phyloP scores from a whole-genome alignment of 1,139 yeast species.

The Candida neerlandica region DNA sequence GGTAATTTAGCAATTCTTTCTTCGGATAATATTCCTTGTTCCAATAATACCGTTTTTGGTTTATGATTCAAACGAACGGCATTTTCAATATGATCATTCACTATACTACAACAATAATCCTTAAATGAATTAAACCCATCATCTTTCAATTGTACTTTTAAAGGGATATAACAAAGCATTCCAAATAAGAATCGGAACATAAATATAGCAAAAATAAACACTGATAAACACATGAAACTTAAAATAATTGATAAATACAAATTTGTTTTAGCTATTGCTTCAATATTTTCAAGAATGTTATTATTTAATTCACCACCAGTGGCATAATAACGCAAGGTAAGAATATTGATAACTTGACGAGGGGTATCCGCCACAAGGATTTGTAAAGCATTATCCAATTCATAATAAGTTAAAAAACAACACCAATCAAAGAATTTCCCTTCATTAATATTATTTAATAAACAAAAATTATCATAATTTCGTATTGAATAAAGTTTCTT shows the following conservation, averaged over 20 bases:
- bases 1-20: constrained; percentile 16
- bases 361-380: constrained; percentile 80
- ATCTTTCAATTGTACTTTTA: constrained; percentile 48
- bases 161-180: constrained; percentile 55
- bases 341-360: constrained; percentile 81
- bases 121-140: constrained; percentile 45
- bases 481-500: constrained; percentile 57
- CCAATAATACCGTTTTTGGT: constrained; percentile 34
- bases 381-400: constrained; percentile 65
- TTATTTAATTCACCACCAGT: constrained; percentile 47
- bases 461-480: constrained; percentile 68
- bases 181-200: constrained; percentile 63
- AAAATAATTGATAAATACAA: constrained; percentile 68
- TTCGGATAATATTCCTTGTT: constrained; percentile 32
- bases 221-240: constrained; percentile 74
- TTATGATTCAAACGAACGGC: constrained; percentile 54
- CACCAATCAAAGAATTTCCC: constrained; percentile 70
- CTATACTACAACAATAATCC: constrained; percentile 58
- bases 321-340: constrained; percentile 63
- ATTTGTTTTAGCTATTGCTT: constrained; percentile 60
- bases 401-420: constrained; percentile 67
- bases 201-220: constrained; percentile 74
- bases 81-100: constrained; percentile 55
- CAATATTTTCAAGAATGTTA: constrained; percentile 55
- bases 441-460: constrained; percentile 67